phyloP scores from a whole-genome alignment of 306 rosid genomes.

The Sindora glabra region DNA sequence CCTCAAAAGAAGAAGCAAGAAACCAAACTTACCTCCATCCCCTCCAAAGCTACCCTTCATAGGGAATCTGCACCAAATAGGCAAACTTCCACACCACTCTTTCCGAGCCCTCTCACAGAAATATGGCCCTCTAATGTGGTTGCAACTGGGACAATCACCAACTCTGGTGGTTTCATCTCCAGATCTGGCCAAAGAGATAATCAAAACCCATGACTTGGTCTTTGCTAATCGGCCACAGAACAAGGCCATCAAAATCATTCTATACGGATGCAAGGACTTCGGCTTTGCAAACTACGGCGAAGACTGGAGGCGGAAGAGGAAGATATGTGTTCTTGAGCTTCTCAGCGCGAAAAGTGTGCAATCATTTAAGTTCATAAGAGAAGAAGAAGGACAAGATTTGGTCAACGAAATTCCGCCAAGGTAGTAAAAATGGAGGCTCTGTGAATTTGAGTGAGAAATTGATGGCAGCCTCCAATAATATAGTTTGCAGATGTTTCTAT shows the following conservation, averaged over 20 bases:
- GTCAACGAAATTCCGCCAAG: not conserved
- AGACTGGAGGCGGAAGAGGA: slow-evolving; percentile 28
- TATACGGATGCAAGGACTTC: slow-evolving; percentile 23
- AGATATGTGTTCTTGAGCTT: slow-evolving; percentile 23
- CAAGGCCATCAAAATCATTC: not conserved
- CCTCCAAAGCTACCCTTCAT: slow-evolving; percentile 31
- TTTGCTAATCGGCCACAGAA: not conserved
- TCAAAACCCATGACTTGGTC: not conserved
- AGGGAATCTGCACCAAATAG: slow-evolving; percentile 38
- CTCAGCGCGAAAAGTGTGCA: slow-evolving; percentile 28
- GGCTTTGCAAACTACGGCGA: slow-evolving; percentile 21
- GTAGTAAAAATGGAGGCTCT: not conserved
- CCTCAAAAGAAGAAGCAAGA: too few relatives aligned
- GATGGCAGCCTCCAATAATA: not conserved
- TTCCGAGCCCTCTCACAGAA: slow-evolving; percentile 13
- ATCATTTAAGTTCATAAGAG: not conserved
- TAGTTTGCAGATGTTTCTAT: slow-evolving; percentile 16
- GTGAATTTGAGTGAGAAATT: slow-evolving; percentile 24
- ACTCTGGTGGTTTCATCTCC: slow-evolving; percentile 24
- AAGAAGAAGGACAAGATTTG: slow-evolving; percentile 11
- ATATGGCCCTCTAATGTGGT: slow-evolving; percentile 28
- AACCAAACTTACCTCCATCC: slow-evolving; percentile 31
- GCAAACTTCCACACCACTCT: slow-evolving; percentile 28
- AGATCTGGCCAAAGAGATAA: not conserved
- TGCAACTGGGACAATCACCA: slow-evolving; percentile 20